phyloP scores from a whole-genome alignment of 2,329 filamentous ascomycete species.

The Curvularia sp. region DNA sequence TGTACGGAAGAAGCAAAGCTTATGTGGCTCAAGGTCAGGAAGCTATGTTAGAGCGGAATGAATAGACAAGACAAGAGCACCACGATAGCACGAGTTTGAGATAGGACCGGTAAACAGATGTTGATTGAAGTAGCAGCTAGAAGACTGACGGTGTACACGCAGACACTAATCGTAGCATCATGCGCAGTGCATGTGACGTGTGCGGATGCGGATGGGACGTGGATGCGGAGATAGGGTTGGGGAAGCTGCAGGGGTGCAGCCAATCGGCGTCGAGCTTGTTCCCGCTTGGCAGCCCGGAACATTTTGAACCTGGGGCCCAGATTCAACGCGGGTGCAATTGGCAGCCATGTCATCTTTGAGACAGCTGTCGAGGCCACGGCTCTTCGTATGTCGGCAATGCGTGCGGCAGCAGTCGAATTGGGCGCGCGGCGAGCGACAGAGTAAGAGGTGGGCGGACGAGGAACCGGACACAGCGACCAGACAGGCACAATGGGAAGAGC shows the following conservation, averaged over 20 bases:
- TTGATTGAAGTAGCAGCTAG: slow-evolving; percentile 14
- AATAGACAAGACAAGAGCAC: slow-evolving; percentile 7
- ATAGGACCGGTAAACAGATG: slow-evolving; percentile 6
- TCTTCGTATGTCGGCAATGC: slow-evolving; percentile 40
- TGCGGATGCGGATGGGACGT: slow-evolving; percentile 32
- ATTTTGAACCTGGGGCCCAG: slow-evolving; percentile 25
- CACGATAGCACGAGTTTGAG: slow-evolving; percentile 8
- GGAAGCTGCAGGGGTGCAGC: slow-evolving; percentile 28
- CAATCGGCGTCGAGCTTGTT: slow-evolving; percentile 25
- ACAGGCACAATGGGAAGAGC: slow-evolving; percentile 37
- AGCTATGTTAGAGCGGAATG: background rate
- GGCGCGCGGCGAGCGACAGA: slow-evolving; percentile 26
- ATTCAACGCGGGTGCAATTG: slow-evolving; percentile 24
- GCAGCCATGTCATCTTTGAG: slow-evolving; percentile 41
- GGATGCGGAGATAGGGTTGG: slow-evolving; percentile 31
- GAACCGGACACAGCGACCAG: slow-evolving; percentile 23
- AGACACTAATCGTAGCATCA: slow-evolving; percentile 8
- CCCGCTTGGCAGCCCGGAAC: slow-evolving; percentile 27
- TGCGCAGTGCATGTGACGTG: slow-evolving; percentile 30
- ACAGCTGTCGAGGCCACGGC: slow-evolving; percentile 37
- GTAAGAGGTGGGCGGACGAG: slow-evolving; percentile 32
- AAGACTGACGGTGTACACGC: slow-evolving; percentile 11
- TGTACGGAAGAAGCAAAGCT: background rate
- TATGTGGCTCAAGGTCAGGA: background rate
- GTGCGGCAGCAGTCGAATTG: slow-evolving; percentile 30